Base-by-base conservation (phyloP, 106 monocot species). In the Allium fistulosum region DNA sequence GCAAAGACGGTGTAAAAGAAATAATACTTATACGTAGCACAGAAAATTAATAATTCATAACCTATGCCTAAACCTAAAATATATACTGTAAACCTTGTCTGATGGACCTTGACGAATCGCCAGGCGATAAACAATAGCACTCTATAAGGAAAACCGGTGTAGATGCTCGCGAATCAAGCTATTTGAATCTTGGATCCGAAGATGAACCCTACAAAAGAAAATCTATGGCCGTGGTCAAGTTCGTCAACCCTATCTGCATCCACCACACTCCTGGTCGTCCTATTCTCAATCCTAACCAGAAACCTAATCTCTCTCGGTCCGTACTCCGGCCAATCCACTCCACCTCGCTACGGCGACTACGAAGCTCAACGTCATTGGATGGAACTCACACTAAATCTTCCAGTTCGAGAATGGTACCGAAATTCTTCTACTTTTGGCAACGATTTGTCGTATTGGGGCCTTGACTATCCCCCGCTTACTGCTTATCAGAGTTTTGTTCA, bases 351-450 rank as follows among this genome's bases (percentile, higher is more conserved):
- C 79, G 99, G 99, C 6, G 99, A 99, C 78, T 93, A 93, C 83
- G 99, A 99, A 76, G 99, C 99, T 9, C 99, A 92, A 85, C 80
- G 99, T 26, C 99, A 99, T 58, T 99, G 99, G 99, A 99, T 99
- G 99, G 99, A 99, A 89, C 82, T 99, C 72, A 85, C 99, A 16
- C 76, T 93, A 63, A 80, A 99, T 67, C 81, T 83, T 17, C 80
- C 90, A 9, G 27, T 73, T 1, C 27, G 57, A 27, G 77, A 90
- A 17, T 99, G 99, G 99, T 99, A 99, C 78, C 76, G 81, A 37
- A 99, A 90, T 69, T 79, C 85, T 65, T 68, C 86, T 17, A 53
- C 58, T 45, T 37, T 37, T 37, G 5, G 37, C 5, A 99, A 99
- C 77, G 81, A 93, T 57, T 87, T 99, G 66, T 50, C 84, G 50